Base-by-base conservation (phyloP, 805 yeast genomes). In the Yamadazyma paraphyllophila region DNA sequence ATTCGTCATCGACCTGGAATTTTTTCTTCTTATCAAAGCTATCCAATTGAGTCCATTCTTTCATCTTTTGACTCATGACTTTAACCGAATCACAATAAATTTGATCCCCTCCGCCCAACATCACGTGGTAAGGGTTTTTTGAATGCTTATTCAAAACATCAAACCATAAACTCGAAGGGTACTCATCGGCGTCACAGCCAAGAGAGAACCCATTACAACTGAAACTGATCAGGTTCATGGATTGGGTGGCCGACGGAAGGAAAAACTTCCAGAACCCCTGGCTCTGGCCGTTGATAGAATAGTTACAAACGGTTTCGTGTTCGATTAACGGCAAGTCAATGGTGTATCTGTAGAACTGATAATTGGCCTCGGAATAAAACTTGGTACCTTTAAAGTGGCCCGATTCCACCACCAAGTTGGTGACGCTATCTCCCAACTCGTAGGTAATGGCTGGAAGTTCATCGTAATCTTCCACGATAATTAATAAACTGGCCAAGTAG, bases 31-130 rank as follows among this genome's bases (percentile, higher is more conserved):
- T 67, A 26, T 68, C 57, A 8, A 81, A 66, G 48, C 74, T 78
- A 45, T 70, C 74, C 49, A 80, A 81, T 25, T 71, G 59, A 25
- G 80, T 62, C 96, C 97, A 90, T 26, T 78, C 61, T 48, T 74
- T 62, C 54, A 86, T 78, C 26, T 71, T 65, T 39, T 74, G 58
- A 12, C 84, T 80, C 15, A 78, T 71, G 15, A 74, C 52, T 62
- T 85, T 86, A 54, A 92, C 81, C 1, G 88, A 74, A 65, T 92
- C 99, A 43, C 91, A 82, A 62, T 92, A 92, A 41, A 92, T 77
- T 67, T 92, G 99, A 66, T 92, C 99, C 27, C 99, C 99, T 43
- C 98, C 98, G 25, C 98, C 98, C 25, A 94, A 71, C 96, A 92
- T 91, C 4, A 89, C 97, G 62, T 92, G 97, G 65, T 88, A 88